Evolutionary conservation across 106 monocot species (phyloP), one percentile per base, ranked within the genome.

Genomic region (Dendrobium chrysotoxum): DNA sequence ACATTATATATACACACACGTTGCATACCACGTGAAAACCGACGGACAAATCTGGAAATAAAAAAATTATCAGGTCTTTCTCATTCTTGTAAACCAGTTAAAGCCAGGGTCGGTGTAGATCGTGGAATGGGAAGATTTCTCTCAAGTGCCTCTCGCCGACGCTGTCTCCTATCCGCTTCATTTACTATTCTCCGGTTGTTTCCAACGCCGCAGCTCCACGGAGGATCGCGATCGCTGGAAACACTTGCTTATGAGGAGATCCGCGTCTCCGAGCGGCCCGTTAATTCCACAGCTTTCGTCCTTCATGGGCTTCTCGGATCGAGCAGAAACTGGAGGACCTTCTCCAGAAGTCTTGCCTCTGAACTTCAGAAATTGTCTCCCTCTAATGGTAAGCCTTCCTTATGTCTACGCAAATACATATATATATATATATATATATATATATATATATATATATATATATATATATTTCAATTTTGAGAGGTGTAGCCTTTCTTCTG

Each of bases 271-370:
- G 82, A 88, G 5, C 72, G 77, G n/a, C 87, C 80, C 75, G 57
- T 41, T 72, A 75, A 70, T 77, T 75, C 86, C 76, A 88, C 92
- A 2, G 89, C 81, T 21, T 84, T 92, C 72, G 86, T 92, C 42
- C 80, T 92, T 53, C 92, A 92, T 65, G 92, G 92, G 6, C 80
- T 92, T 21, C 83, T 92, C 30, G 92, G 92, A 40, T 89, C 92
- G 4, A 86, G 82, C 4, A 82, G 88, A 53, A 90, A 92, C 66
- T 92, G 89, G 92, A 80, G 88, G 64, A 54, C 86, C 46, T 92
- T 92, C 79, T 86, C 89, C 9, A 77, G 88, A 12, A 77, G 55
- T 17, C 92, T 92, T 54, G 84, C 76, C 2, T 77, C 87, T 0
- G 87, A 87, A 75, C 87, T 92, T 81, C 77, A 87, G 30, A 84